These are phyloP conservation scores for Trichomonas gallinae DNA, from an alignment of 208 protist genomes.

Conservation along the genomic window DNA sequence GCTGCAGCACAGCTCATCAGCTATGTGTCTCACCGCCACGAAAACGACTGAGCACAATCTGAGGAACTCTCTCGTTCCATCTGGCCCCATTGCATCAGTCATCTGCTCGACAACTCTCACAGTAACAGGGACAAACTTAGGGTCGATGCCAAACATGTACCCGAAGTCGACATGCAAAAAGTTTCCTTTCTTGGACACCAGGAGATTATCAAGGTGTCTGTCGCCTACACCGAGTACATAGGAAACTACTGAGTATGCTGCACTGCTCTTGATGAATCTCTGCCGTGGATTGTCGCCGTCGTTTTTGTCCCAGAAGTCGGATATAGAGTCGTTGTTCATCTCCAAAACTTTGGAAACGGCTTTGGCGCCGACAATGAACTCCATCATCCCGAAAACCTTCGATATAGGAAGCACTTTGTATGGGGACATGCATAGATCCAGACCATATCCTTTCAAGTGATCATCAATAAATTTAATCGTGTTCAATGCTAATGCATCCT, in stretches of 20 bases:
- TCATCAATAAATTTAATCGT: constrained; percentile 21
- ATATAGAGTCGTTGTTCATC: neutral
- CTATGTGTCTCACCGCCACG: neutral
- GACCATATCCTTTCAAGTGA: neutral
- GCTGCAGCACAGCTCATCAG: neutral
- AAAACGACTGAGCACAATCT: neutral
- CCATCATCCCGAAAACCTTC: neutral
- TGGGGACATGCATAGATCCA: constrained; percentile 11
- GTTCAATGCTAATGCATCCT: neutral
- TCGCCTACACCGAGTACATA: constrained; percentile 37
- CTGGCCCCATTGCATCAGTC: neutral
- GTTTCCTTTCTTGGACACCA: constrained; percentile 28
- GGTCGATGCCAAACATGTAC: constrained; percentile 18
- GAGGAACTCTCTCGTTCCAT: neutral
- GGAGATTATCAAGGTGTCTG: constrained; percentile 35
- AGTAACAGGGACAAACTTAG: neutral
- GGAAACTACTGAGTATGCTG: constrained; percentile 34
- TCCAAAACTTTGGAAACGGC: neutral
- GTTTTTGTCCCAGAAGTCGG: neutral
- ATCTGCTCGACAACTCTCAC: neutral
- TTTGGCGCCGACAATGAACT: constrained; percentile 9
- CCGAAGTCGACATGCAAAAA: constrained; percentile 28
- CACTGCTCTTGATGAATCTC: neutral
- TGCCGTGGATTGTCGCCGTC: neutral
- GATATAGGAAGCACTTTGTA: neutral